phyloP scores from a whole-genome alignment of 306 rosid genomes.

The Castanea crenata region DNA sequence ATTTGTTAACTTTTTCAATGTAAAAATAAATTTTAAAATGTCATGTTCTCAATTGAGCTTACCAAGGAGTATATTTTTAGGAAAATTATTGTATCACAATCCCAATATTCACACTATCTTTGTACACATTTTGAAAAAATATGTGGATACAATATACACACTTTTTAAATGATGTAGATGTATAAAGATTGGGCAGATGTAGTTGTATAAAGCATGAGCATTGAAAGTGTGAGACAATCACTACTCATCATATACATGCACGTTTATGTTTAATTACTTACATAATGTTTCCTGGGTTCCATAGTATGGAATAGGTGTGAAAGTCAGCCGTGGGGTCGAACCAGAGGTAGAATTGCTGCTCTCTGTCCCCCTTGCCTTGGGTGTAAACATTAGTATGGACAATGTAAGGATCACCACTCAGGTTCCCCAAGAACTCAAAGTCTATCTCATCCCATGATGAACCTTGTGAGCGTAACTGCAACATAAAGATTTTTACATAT shows the following conservation, averaged over 20 bases:
- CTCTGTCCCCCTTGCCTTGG: constrained; percentile 34
- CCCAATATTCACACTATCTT: no score
- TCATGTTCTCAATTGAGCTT: background rate
- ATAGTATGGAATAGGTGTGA: constrained; percentile 40
- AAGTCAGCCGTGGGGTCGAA: constrained; percentile 38
- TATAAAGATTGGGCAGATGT: no score
- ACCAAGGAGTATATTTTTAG: background rate
- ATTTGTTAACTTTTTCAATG: no score
- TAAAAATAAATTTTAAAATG: no score
- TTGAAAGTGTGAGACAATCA: no score
- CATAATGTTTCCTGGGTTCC: constrained; percentile 33
- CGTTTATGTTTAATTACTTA: background rate
- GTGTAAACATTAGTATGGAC: constrained; percentile 37
- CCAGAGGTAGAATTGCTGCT: constrained; percentile 47
- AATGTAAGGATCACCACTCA: constrained; percentile 40
- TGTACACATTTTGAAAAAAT: no score
- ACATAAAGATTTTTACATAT: background rate
- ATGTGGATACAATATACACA: no score
- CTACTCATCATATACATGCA: no score
- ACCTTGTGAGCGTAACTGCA: constrained; percentile 33
- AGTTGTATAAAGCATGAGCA: no score
- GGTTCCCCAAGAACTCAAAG: constrained; percentile 41
- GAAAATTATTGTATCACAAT: no score
- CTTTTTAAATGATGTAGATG: no score
- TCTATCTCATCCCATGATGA: constrained; percentile 46